These are phyloP conservation scores for Neofusicoccum umdonicola DNA, from an alignment of 2,329 filamentous ascomycete genomes.

Conservation along the genomic window DNA sequence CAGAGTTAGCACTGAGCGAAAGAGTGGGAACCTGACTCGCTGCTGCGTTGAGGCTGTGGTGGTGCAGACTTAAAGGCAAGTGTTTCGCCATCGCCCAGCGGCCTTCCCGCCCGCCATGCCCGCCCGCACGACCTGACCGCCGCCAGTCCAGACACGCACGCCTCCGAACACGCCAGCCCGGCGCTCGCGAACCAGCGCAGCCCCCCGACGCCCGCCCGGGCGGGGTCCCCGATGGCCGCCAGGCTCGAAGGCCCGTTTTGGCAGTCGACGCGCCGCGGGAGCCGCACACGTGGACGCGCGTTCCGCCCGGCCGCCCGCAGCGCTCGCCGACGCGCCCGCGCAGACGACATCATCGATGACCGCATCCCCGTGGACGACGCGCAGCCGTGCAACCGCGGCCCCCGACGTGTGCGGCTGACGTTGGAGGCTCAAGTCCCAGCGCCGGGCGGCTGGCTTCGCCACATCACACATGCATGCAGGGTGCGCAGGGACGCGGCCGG, in stretches of 20 bases:
- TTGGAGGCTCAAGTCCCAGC: slow-evolving; percentile 5
- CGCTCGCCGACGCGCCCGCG: not conserved
- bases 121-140: not conserved
- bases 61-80: slow-evolving; percentile 7
- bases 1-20: not conserved
- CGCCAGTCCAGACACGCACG: not conserved
- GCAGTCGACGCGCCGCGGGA: not conserved
- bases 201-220: too few species aligned
- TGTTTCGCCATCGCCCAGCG: not conserved
- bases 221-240: not conserved
- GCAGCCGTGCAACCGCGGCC: not conserved
- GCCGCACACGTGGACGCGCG: slow-evolving; percentile 9
- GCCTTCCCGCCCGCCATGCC: not conserved
- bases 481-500: not conserved
- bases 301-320: too few species aligned
- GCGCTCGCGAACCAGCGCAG: too few species aligned
- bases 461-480: not conserved
- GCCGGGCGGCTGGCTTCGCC: not conserved
- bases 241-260: not conserved
- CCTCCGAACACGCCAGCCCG: not conserved
- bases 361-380: not conserved
- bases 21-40: slow-evolving; percentile 4
- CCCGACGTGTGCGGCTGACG: not conserved
- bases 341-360: not conserved
- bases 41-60: not conserved